Conservation (phyloP, 73 alveolate genomes). For the Urostyla sp. region DNA sequence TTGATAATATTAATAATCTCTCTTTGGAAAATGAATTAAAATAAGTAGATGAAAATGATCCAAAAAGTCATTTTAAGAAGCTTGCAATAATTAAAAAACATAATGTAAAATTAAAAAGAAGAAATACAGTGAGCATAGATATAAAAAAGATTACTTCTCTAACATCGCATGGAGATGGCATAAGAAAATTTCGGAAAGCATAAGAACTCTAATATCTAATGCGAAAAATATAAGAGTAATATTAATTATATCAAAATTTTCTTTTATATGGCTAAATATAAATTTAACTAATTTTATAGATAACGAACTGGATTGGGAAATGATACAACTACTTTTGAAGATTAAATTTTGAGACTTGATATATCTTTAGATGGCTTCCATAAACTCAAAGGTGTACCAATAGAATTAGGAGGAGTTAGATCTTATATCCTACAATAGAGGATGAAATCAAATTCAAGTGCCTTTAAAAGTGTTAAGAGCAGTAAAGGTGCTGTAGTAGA, state of each 20-base stretch:
- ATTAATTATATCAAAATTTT: background rate
- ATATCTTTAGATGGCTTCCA: slow-evolving; percentile 40
- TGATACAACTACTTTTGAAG: slow-evolving; percentile 24
- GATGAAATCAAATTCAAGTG: too few relatives aligned
- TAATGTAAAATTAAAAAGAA: background rate
- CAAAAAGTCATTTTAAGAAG: slow-evolving; percentile 31
- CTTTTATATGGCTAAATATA: background rate
- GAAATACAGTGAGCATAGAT: background rate
- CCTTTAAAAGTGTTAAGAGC: too few relatives aligned
- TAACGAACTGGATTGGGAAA: slow-evolving; percentile 10
- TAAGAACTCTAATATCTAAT: slow-evolving; percentile 39
- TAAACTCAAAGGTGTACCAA: slow-evolving; percentile 49
- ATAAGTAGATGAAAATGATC: slow-evolving; percentile 18
- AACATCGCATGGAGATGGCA: slow-evolving; percentile 16
- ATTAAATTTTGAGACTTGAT: slow-evolving; percentile 55
- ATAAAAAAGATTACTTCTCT: background rate
- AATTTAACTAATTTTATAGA: background rate
- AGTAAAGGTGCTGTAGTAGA: too few relatives aligned
- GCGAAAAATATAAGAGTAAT: slow-evolving; percentile 40
- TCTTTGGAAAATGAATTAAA: slow-evolving; percentile 23
- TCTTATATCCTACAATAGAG: slow-evolving; percentile 34
- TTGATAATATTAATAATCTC: slow-evolving; percentile 2
- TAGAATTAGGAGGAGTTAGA: slow-evolving; percentile 64
- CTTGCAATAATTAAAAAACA: background rate
- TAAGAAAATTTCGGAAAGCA: slow-evolving; percentile 31